Evolutionary conservation across 129 eudicot genomes (phyloP).

Genomic region (Sambucus nigra): DNA sequence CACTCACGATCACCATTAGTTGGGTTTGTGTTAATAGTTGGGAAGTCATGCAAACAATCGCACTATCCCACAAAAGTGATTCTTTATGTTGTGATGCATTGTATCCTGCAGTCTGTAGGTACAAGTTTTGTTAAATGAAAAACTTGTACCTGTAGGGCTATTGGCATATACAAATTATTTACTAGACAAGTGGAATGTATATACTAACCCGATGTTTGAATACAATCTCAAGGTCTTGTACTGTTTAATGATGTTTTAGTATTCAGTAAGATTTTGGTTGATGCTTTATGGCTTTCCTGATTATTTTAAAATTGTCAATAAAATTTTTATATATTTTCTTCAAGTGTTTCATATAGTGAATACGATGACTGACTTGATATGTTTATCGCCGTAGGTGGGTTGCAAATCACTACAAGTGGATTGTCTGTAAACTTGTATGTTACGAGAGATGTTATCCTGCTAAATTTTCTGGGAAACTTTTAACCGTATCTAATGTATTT

Average conservation of each 20-base stretch:
- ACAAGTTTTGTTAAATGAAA: no score
- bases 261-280: not conserved
- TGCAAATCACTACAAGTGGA: constrained; percentile 92
- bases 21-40: no score
- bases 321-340: not conserved
- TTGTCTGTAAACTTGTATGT: constrained; percentile 93
- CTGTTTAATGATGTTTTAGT: constrained; percentile 3
- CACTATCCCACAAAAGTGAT: no score
- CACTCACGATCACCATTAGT: no score
- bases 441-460: constrained; percentile 76
- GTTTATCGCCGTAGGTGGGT: constrained; percentile 53
- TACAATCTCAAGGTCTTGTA: not conserved
- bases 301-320: constrained; percentile 1
- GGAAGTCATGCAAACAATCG: no score
- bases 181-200: no score
- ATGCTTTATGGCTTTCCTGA: not conserved
- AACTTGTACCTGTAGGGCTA: no score
- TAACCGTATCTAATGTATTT: constrained; percentile 56
- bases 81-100: no score
- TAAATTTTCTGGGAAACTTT: constrained; percentile 44
- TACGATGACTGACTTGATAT: constrained; percentile 2
- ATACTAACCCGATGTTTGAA: no score
- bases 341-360: constrained; percentile 11
- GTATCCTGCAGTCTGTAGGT: no score
- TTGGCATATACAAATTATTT: no score